These are phyloP conservation scores for Cyclanthera cordifolia DNA, from an alignment of 306 rosid species.

Conservation along the genomic window DNA sequence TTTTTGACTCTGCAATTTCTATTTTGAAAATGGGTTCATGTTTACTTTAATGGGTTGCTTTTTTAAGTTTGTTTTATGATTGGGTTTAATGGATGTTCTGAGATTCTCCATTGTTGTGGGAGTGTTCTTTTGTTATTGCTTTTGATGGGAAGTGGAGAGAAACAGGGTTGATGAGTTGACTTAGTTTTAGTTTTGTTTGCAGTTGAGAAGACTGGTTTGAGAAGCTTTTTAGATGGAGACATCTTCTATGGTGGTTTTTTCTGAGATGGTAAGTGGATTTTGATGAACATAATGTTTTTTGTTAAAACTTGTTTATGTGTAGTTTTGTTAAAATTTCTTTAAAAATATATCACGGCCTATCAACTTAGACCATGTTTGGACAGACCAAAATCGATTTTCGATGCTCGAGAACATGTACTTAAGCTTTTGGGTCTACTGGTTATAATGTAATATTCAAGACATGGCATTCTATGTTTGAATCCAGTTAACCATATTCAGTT, in stretches of 20 bases:
- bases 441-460: no score
- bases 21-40: not conserved
- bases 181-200: not conserved
- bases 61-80: not conserved
- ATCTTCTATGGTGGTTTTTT: slow-evolving; percentile 35
- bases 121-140: not conserved
- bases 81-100: not conserved
- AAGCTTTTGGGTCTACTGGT: not conserved
- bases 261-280: slow-evolving; percentile 48
- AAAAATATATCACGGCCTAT: not conserved
- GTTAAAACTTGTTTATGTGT: not conserved
- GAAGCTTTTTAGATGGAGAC: slow-evolving; percentile 38
- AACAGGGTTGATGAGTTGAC: not conserved
- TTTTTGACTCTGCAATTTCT: not conserved
- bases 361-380: not conserved
- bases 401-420: no score
- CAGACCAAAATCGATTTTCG: no score
- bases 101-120: slow-evolving; percentile 7
- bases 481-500: not conserved
- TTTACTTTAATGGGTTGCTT: not conserved
- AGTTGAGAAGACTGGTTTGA: slow-evolving; percentile 19
- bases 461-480: not conserved
- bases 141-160: not conserved
- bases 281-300: not conserved
- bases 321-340: not conserved